Base-by-base conservation (phyloP, 345 rosid genomes). In the Cochlearia excelsa region DNA sequence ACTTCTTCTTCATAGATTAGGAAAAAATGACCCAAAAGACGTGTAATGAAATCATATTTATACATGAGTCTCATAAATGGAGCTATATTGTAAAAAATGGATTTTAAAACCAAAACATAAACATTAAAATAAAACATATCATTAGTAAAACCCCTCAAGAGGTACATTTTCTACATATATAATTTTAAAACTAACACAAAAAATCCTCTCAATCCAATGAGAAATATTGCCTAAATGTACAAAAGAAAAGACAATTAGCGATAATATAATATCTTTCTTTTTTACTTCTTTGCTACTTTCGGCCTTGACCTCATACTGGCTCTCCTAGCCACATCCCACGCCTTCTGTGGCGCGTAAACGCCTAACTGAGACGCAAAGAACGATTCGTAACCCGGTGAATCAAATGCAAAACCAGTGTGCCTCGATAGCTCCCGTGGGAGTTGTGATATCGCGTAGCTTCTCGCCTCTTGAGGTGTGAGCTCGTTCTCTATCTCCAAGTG, bases 291-390 rank as follows among this genome's bases (percentile, higher is more conserved):
- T 9, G 73, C 74, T 57, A 44, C 37, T 66, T 80, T 91, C 0
- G 83, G 83, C 66, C 75, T 74, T 10, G 90, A 66, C 74, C 64
- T 81, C 88, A 81, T 76, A 72, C 96, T 82, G 42, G 97, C 99
- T 83, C 99, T 81, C 59, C 93, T 73, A 16, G 89, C 93, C 46
- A 94, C 99, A 80, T 94, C 99, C 97, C 99, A 94, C 26, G 97
- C 86, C 80, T 86, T 94, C 31, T 87, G 96, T 1, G 97, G 97
- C n/a, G 92, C 96, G 62, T 75, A 70, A 3, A 88, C 50, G 46
- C 99, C 99, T 5, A 80, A 65, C 71, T 94, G 95, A 30, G 96
- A 65, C 7, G 99, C 99, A 11, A 94, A 94, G 77, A 94, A 94
- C 28, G 97, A 94, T 72, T 94, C 99, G 6, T 87, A 94, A 9